A percentile compares a stretch with the other conserved stretches of the same genome.
phyloP scores from a whole-genome alignment of 495 filamentous ascomycete genomes.

The Aspergillus cavernicola region DNA sequence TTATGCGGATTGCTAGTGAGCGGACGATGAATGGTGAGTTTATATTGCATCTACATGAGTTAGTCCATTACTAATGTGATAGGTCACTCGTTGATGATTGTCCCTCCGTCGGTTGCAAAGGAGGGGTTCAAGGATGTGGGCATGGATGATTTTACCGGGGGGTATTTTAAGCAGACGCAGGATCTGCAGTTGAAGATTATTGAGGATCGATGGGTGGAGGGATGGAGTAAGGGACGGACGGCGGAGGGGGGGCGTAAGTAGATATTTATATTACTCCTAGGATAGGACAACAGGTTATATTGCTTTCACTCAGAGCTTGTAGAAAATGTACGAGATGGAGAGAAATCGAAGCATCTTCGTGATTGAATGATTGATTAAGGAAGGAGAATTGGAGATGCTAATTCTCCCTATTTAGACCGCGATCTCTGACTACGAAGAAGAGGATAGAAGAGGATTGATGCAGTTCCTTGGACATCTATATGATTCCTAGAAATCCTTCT shows the following conservation, averaged over 20 bases:
- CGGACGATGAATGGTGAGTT: slow-evolving; percentile 27
- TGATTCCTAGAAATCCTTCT: too few species aligned
- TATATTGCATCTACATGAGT: neutral
- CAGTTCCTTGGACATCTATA: too few species aligned
- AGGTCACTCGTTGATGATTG: slow-evolving; percentile 22
- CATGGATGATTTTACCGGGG: slow-evolving; percentile 20
- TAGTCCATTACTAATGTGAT: neutral
- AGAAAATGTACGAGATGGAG: too few species aligned
- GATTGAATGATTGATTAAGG: too few species aligned
- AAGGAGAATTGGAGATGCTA: too few species aligned
- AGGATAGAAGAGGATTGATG: too few species aligned
- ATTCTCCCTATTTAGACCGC: too few species aligned
- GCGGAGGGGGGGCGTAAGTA: slow-evolving; percentile 15
- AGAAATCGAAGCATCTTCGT: too few species aligned
- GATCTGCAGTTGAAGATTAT: slow-evolving; percentile 18
- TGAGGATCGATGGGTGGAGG: slow-evolving; percentile 19
- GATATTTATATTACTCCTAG: too few species aligned
- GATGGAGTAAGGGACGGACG: slow-evolving; percentile 21
- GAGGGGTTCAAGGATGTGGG: slow-evolving; percentile 20
- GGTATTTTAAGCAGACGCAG: slow-evolving; percentile 18
- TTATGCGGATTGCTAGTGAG: slow-evolving; percentile 33
- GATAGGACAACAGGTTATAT: too few species aligned
- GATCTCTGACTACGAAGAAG: too few species aligned
- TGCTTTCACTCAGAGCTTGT: too few species aligned
- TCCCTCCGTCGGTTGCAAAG: slow-evolving; percentile 17